phyloP scores from a whole-genome alignment of 139 green algal species.

The Tetradesmus lagerheimii region DNA sequence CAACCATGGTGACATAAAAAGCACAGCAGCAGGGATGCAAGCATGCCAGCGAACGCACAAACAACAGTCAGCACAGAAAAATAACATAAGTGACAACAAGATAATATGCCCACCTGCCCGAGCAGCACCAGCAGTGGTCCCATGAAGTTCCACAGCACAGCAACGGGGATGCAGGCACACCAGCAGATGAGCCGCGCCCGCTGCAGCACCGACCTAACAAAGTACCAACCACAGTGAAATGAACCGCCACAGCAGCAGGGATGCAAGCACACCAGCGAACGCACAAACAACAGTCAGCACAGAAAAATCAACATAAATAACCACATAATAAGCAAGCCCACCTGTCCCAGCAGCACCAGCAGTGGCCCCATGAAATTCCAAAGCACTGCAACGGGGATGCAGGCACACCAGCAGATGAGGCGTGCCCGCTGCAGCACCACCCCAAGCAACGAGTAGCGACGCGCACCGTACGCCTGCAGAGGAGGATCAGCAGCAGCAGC shows the following conservation, averaged over 20 bases:
- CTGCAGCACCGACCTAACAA: constrained; percentile 76
- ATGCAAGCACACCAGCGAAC: constrained; percentile 52
- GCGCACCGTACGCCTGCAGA: constrained; percentile 74
- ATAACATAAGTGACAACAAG: background rate
- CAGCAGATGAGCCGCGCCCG: constrained; percentile 66
- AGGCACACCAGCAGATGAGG: constrained; percentile 59
- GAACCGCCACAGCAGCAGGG: background rate
- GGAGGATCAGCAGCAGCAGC: background rate
- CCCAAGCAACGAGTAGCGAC: constrained; percentile 72
- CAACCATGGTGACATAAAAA: no score
- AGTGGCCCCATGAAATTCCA: constrained; percentile 63
- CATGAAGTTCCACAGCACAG: constrained; percentile 64
- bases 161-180: constrained; percentile 54
- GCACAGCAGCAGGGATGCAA: background rate
- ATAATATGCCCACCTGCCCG: background rate
- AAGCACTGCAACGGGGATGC: constrained; percentile 60
- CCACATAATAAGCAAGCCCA: background rate
- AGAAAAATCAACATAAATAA: background rate
- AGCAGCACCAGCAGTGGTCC: constrained; percentile 52
- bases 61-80: background rate
- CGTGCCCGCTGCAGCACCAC: constrained; percentile 73
- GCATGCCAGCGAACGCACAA: constrained; percentile 22
- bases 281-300: no score
- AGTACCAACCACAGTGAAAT: no score
- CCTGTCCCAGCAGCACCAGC: constrained; percentile 56